Base-by-base conservation (phyloP, 2,329 filamentous ascomycete genomes). In the Fusarium metavorans region DNA sequence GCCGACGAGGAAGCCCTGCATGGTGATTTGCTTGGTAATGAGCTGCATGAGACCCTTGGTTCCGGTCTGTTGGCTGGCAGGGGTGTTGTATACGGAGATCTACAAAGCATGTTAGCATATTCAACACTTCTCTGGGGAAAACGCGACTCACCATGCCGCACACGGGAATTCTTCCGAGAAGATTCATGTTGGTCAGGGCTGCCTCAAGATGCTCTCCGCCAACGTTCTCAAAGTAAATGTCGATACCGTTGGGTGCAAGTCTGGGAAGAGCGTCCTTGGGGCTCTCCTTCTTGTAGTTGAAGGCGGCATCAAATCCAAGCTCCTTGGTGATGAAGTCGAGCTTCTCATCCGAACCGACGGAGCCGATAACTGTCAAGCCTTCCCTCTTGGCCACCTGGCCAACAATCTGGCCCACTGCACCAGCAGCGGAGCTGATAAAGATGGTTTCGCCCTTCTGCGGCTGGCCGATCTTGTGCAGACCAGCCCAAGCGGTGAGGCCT, bases 281-380 rank as follows among this genome's bases (percentile, higher is more conserved):
- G 76, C 88, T 89, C 85, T 97, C 94, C 76, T 90, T 95, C 88
- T 97, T 96, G 88, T 97, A 97, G 87, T 97, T 97, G 85, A 96
- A 97, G 10, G 92, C 94, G 18, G 75, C 84, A 65, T 89, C 87
- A 74, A 87, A 89, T 10, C 87, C 88, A 1, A 89, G 84, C 78
- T 88, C 85, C 65, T 86, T 83, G 50, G 75, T 80, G 62, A 89
- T 82, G 82, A 91, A 97, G 23, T 93, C 90, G 27, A 95, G 87
- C 86, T 97, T 97, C 79, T 93, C 92, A 79, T 95, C 92, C 20
- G 91, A 91, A 4, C 95, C 94, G 13, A 95, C 94, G 61, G 91
- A 94, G 20, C 94, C 95, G 72, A 97, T 92, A 45, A 97, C 94
- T 52, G 84, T 92, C 67, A 97, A 83, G 3, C 94, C 94, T 82